Base-by-base conservation (phyloP, 2,329 filamentous ascomycete species). In the Neobulgaria alba region DNA sequence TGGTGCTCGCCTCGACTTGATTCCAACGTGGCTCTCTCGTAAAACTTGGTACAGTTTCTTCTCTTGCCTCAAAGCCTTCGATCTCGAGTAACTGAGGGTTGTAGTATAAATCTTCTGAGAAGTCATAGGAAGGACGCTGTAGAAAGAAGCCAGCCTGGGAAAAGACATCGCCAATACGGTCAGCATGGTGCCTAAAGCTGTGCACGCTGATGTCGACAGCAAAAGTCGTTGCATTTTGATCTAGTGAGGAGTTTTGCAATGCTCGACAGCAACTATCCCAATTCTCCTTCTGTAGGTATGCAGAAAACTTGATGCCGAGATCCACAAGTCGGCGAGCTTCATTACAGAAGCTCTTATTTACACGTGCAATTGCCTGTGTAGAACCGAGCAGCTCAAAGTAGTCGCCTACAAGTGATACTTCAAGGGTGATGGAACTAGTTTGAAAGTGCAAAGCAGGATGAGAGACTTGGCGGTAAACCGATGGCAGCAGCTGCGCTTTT, bases 61-160 rank as follows among this genome's bases (percentile, higher is more conserved):
- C 4, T 18, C 32, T 34, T 34, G 8, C 32, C 32, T 34, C 15
- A 18, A 34, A 34, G 32, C 32, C 32, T 34, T 34, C 32, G 17
- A 29, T 29, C 14, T 29, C 14, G 35, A 37, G 21, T n/a, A 29
- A 14, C n/a, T 37, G 35, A 15, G 35, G 35, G 21, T 37, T 37
- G n/a, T 37, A 23, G 12, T 37, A 37, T 37, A 29, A 8, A 2
- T 8, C 16, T 4, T 17, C 20, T 3, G 19, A 3, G 14, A 29
- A 23, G 12, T 15, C 4, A 17, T 29, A 12, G 21, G n/a, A 5
- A 29, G 35, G 35, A 29, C 16, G 35, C 21, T 37, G 35, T 17
- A 37, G 14, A 29, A 29, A 37, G 15, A 37, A 37, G n/a, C 35
- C 21, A 29, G 35, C 35, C 17, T 37, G 20, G 10, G 35, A 37